Evolutionary conservation across 2,329 filamentous ascomycete species (phyloP).

Genomic region (Colletotrichum aenigma): DNA sequence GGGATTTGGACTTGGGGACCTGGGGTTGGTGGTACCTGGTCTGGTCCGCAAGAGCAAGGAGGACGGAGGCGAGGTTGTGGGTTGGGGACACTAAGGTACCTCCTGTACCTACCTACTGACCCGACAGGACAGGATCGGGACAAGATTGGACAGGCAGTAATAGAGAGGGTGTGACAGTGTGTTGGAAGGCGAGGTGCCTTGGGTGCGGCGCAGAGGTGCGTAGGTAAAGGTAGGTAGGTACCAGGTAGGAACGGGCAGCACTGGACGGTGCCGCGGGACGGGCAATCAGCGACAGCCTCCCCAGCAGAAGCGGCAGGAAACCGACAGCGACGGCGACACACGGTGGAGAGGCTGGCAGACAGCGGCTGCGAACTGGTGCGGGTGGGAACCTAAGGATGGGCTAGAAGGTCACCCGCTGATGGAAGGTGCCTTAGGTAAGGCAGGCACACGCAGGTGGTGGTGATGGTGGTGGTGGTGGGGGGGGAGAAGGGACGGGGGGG

Average conservation of each 20-base stretch:
- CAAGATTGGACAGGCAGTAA: slow-evolving; percentile 5
- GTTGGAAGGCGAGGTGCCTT: not conserved
- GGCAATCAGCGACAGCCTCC: not conserved
- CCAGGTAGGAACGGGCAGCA: not conserved
- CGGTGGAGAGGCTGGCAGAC: not conserved
- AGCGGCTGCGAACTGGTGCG: not conserved
- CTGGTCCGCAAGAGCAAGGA: not conserved
- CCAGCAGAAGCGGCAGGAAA: not conserved
- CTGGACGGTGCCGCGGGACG: not conserved
- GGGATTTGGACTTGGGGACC: slow-evolving; percentile 20
- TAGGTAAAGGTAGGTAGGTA: too few relatives aligned
- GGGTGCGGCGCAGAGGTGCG: not conserved
- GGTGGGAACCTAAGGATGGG: not conserved
- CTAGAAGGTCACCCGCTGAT: not conserved
- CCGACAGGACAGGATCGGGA: not conserved
- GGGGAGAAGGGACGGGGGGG: not conserved
- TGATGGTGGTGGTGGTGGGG: not conserved
- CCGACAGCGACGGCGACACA: not conserved
- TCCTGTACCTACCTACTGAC: not conserved
- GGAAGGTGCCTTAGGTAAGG: not conserved
- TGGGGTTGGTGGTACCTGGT: slow-evolving; percentile 28
- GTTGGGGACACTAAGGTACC: not conserved
- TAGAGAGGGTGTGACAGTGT: not conserved
- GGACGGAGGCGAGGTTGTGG: slow-evolving; percentile 16
- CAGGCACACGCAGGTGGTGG: not conserved